These are phyloP conservation scores for Xylaria nigripes DNA, from an alignment of 495 filamentous ascomycete species.

Conservation along the genomic window DNA sequence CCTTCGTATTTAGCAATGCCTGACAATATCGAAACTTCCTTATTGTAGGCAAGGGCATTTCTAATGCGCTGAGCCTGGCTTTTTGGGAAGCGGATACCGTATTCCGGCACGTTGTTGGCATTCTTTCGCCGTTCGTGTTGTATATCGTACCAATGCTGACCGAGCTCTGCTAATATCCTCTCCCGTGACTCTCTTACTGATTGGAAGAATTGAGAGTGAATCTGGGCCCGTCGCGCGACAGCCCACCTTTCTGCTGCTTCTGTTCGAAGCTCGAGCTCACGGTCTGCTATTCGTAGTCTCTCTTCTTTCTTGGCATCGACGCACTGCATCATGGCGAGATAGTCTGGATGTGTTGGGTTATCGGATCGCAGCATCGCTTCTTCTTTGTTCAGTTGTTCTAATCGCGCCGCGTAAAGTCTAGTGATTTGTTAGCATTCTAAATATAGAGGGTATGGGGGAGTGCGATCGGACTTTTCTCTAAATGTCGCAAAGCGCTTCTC, in stretches of 20 bases:
- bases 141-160: constrained; percentile 81
- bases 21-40: constrained; percentile 82
- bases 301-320: constrained; percentile 72
- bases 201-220: constrained; percentile 82
- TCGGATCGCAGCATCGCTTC: constrained; percentile 70
- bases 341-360: constrained; percentile 78
- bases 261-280: constrained; percentile 62
- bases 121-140: constrained; percentile 81
- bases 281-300: constrained; percentile 65
- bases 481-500: constrained; percentile 80
- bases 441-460: not conserved
- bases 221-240: constrained; percentile 70
- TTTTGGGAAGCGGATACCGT: constrained; percentile 62
- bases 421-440: not conserved
- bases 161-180: constrained; percentile 64
- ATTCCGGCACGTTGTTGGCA: constrained; percentile 74
- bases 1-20: constrained; percentile 90
- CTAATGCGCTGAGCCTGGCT: constrained; percentile 62
- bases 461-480: constrained; percentile 64
- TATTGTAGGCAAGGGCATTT: constrained; percentile 82
- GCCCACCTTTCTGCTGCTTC: constrained; percentile 62
- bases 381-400: constrained; percentile 74
- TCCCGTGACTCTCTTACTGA: constrained; percentile 73
- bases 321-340: constrained; percentile 73
- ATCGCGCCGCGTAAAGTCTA: constrained; percentile 79